These are phyloP conservation scores for Paecilomyces sp. DNA, from an alignment of 2,329 filamentous ascomycete genomes.

Conservation along the genomic window DNA sequence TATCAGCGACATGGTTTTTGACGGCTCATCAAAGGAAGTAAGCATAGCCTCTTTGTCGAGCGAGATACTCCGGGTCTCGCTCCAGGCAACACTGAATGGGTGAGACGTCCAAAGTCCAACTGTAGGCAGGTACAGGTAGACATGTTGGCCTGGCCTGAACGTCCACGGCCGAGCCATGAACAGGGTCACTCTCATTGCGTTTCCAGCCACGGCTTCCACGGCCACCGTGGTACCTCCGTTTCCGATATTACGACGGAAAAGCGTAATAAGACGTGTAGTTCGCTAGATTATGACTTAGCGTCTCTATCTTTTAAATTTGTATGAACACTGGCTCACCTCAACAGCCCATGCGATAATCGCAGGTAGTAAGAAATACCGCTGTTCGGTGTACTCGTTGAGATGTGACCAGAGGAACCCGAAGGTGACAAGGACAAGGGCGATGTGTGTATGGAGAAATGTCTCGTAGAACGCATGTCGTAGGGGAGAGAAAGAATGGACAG, in stretches of 20 bases:
- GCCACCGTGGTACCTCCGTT: constrained; percentile 53
- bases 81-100: constrained; percentile 68
- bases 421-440: constrained; percentile 59
- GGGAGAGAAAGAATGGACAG: constrained; percentile 64
- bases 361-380: constrained; percentile 61
- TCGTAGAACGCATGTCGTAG: constrained; percentile 87
- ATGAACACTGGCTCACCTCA: neutral
- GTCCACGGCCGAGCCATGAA: constrained; percentile 55
- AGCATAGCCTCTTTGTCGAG: constrained; percentile 18
- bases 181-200: constrained; percentile 59
- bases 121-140: constrained; percentile 60
- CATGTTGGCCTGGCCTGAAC: constrained; percentile 60
- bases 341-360: neutral
- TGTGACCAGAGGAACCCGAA: constrained; percentile 71
- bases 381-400: constrained; percentile 57
- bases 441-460: constrained; percentile 77
- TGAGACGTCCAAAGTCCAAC: constrained; percentile 62
- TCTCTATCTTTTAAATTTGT: neutral
- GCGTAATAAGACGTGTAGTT: constrained; percentile 1
- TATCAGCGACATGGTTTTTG: constrained; percentile 63
- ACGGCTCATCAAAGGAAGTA: constrained; percentile 40
- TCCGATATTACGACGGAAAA: constrained; percentile 5
- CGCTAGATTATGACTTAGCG: neutral
- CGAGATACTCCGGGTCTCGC: constrained; percentile 46
- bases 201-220: constrained; percentile 58